These are phyloP conservation scores for Coelastrella sp. DNA, from an alignment of 139 green algal genomes.

Conservation along the genomic window DNA sequence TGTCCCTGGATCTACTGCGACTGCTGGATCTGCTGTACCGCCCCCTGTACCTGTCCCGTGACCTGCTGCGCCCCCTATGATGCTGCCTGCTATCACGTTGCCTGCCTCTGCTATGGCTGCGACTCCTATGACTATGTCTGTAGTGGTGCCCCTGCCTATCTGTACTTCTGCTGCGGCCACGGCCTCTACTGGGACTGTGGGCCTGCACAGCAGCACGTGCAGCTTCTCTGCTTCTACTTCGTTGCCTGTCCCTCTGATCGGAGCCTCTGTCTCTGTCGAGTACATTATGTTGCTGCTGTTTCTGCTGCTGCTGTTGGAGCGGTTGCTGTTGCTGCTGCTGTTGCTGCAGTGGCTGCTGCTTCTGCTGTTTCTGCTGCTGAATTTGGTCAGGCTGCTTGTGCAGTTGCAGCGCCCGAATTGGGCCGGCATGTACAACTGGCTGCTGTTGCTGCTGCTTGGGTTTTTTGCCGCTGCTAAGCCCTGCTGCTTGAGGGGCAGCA, in stretches of 20 bases:
- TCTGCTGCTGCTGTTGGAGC: too few species aligned
- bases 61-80: background rate
- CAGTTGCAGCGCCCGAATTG: background rate
- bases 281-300: background rate
- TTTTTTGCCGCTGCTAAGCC: background rate
- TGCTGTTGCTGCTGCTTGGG: background rate
- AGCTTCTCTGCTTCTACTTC: background rate
- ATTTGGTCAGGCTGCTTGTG: background rate
- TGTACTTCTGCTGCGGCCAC: background rate
- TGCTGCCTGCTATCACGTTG: background rate
- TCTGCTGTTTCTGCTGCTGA: constrained; percentile 18
- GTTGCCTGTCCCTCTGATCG: background rate
- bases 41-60: constrained; percentile 1
- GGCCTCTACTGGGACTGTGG: background rate
- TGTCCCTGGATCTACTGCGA: constrained; percentile 12
- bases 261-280: too few species aligned
- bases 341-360: background rate
- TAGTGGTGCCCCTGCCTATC: background rate
- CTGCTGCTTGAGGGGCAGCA: background rate
- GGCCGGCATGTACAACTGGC: background rate
- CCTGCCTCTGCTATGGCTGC: constrained; percentile 5
- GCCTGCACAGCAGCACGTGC: too few species aligned
- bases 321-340: background rate
- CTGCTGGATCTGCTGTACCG: background rate
- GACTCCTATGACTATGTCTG: background rate